Evolutionary conservation across 108 stramenopile species (phyloP), one percentile per base, ranked within the genome.

Genomic region (Heterococcus sp.): DNA sequence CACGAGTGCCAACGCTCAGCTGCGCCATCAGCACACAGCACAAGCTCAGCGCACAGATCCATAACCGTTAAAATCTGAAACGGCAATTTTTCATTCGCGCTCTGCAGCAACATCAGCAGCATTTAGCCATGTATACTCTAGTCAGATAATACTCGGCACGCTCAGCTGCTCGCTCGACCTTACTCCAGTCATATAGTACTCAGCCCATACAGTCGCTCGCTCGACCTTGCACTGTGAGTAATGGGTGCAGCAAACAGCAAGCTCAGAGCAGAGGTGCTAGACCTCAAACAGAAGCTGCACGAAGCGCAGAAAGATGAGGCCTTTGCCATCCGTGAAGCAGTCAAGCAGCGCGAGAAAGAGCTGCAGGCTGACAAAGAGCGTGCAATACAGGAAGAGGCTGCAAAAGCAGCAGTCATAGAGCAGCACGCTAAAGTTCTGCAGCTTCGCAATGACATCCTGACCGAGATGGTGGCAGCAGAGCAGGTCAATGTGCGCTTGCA

Each of bases 381-480:
- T 33, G 79, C 72, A 0, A n/a, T n/a, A n/a, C n/a, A n/a, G n/a
- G n/a, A n/a, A n/a, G n/a, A n/a, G n/a, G n/a, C n/a, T n/a, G n/a
- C n/a, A n/a, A n/a, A n/a, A n/a, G n/a, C n/a, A n/a, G n/a, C n/a
- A n/a, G n/a, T n/a, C n/a, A n/a, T n/a, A n/a, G 69, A 81, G 36
- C 71, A 81, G 39, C 71, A 73, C 65, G 72, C 30, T 58, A 81
- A 37, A 38, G 65, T 81, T 8, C 71, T 65, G 21, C 39, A 81
- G 72, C 72, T 81, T 14, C 35, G 73, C 66, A 81, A 81, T 64
- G 79, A 81, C 71, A 46, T 81, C 0, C 65, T 81, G 37, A 81
- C 72, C 1, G 79, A 81, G 46, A 81, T 81, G 79, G 79, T 81
- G 35, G 79, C 79, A 2, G 79, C 79, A 66, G 79, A 81, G 35